Evolutionary conservation across 1,284 basidiomycete species (phyloP).

Genomic region (Coniferiporia sulphurascens): DNA sequence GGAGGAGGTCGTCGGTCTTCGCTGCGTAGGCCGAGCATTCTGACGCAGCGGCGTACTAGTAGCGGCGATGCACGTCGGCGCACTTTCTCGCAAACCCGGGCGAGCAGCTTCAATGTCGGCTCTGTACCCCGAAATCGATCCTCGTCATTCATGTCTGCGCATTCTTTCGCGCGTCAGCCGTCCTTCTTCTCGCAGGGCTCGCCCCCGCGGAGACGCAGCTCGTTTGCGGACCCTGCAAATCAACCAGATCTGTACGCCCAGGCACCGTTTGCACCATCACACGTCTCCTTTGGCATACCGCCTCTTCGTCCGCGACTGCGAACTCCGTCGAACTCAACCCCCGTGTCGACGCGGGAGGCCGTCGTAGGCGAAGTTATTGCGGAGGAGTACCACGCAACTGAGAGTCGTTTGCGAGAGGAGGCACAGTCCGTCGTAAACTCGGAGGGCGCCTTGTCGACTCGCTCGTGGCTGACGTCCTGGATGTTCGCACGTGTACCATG

Average conservation of each 20-base stretch:
- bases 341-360: slow-evolving; percentile 48
- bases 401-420: slow-evolving; percentile 48
- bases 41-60: slow-evolving; percentile 16
- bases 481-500: slow-evolving; percentile 18
- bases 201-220: not conserved
- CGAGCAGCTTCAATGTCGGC: not conserved
- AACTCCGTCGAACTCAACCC: slow-evolving; percentile 22
- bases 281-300: slow-evolving; percentile 6
- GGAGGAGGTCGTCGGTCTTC: slow-evolving; percentile 23
- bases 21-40: slow-evolving; percentile 12
- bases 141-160: slow-evolving; percentile 35
- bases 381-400: slow-evolving; percentile 56
- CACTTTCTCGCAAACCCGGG: slow-evolving; percentile 7
- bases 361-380: slow-evolving; percentile 61
- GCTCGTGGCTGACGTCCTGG: slow-evolving; percentile 18
- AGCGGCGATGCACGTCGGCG: slow-evolving; percentile 15
- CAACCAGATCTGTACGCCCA: not conserved
- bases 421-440: slow-evolving; percentile 37
- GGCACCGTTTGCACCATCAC: slow-evolving; percentile 1
- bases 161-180: slow-evolving; percentile 17
- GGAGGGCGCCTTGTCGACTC: slow-evolving; percentile 5
- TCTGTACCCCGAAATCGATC: slow-evolving; percentile 35
- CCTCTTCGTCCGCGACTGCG: not conserved
- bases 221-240: not conserved
- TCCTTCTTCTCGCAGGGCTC: not conserved